Evolutionary conservation across 2,329 filamentous ascomycete species (phyloP), one percentile per base, ranked within the genome.

Genomic region (Scortechinia acanthostroma): DNA sequence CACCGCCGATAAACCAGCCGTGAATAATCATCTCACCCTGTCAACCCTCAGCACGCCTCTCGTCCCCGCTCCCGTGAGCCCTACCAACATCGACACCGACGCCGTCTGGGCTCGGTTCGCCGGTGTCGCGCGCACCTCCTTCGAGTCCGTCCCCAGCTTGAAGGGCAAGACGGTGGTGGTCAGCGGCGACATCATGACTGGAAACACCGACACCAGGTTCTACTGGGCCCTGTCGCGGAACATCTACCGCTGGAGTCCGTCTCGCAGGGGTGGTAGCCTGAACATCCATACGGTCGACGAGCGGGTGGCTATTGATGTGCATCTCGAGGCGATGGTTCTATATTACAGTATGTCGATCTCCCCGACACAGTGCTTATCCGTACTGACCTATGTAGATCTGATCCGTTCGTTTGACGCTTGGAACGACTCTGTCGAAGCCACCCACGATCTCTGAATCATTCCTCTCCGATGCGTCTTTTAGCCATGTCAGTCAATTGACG

Each of bases 71-170:
- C 10, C 35, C 10, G 10, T 40, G 6, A 10, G 35, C 20, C 10
- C 35, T 65, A 65, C 44, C 58, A 64, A 1, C 59, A 62, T 65
- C 37, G 67, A 67, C 52, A 64, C 66, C 43, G 66, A 64, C 21
- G 61, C 61, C 1, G 48, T 58, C 5, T 58, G 56, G 56, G 55
- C 56, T 33, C 45, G 57, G 14, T 57, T 58, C n/a, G 53, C 55
- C 2, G 56, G 56, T 25, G 17, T 19, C 6, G 35, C 17, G 35
- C 35, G 35, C n/a, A n/a, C 25, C 10, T 10, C n/a, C 10, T 30
- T 30, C n/a, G 25, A 30, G 17, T 40, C 10, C 35, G 17, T 19
- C 20, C 17, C 10, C 20, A 17, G 13, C 17, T 6, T 13, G 10
- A 19, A 40, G 10, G 35, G 35, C 10, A 10, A 19, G 10, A 40